phyloP scores from a whole-genome alignment of 257 asterid genomes.

The Cordia subcordata region DNA sequence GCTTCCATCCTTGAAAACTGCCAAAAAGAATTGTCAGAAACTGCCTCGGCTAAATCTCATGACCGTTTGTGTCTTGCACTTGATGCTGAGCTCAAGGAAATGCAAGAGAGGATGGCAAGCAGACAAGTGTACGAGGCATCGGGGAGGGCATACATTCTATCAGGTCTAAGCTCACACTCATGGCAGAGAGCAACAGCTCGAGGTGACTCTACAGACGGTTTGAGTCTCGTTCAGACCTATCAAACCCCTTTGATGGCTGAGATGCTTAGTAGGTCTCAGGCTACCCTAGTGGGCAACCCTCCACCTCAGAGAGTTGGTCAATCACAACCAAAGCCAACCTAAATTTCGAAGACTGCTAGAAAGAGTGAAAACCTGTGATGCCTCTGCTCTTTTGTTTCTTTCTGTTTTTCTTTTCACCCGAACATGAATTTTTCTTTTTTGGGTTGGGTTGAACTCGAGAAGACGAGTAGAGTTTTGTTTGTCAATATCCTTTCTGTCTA shows the following conservation, averaged over 20 bases:
- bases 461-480: constrained; percentile 10
- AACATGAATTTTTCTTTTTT: neutral
- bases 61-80: constrained; percentile 58
- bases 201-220: constrained; percentile 61
- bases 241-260: constrained; percentile 76
- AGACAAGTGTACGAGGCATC: constrained; percentile 68
- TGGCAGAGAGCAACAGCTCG: constrained; percentile 92
- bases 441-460: constrained; percentile 12
- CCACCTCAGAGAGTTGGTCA: neutral
- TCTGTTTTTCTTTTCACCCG: neutral
- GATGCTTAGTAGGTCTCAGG: constrained; percentile 78
- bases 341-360: neutral
- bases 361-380: neutral
- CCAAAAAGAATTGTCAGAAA: constrained; percentile 38
- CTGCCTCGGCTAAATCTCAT: constrained; percentile 44
- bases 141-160: constrained; percentile 66
- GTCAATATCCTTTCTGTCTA: constrained; percentile 11
- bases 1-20: constrained; percentile 47
- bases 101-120: constrained; percentile 79
- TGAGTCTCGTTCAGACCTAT: constrained; percentile 58
- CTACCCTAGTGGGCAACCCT: constrained; percentile 46
- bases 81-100: constrained; percentile 75
- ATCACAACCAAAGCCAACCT: constrained; percentile 27
- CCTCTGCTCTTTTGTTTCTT: neutral
- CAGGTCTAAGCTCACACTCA: constrained; percentile 78